A percentile compares a stretch with the other conserved stretches of the same genome.
These are phyloP conservation scores for Metschnikowia proteae DNA, from an alignment of 805 yeast genomes.

Conservation along the genomic window DNA sequence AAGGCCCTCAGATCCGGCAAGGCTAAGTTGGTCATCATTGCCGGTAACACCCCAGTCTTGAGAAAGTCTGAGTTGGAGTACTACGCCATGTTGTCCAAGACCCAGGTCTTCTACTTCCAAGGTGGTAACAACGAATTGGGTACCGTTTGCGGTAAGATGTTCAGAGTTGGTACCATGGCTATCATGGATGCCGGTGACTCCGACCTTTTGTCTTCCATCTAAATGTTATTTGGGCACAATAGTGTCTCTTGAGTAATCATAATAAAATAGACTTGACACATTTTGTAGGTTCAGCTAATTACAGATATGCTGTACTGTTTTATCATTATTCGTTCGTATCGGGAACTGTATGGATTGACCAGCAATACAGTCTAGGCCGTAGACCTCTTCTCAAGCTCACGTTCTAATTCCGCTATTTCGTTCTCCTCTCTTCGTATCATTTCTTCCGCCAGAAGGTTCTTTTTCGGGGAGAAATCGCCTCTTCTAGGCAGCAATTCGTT, in stretches of 20 bases:
- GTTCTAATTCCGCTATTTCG: conserved; percentile 43
- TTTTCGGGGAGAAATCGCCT: conserved; percentile 7
- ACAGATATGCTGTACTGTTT: neutral
- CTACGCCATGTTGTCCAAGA: conserved; percentile 99
- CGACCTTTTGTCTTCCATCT: conserved; percentile 80
- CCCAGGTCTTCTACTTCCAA: conserved; percentile 96
- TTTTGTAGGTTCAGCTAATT: neutral
- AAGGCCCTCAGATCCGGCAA: conserved; percentile 98
- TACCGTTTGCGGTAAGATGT: conserved; percentile 99
- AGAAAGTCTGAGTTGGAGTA: conserved; percentile 99
- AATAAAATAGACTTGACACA: conserved; percentile 1
- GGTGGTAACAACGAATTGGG: conserved; percentile 99
- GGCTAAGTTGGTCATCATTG: conserved; percentile 96
- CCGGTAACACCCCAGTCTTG: conserved; percentile 99
- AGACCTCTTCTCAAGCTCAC: conserved; percentile 22
- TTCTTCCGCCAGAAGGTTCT: conserved; percentile 30
- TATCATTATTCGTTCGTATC: neutral
- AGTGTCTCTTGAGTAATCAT: neutral
- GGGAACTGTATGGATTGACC: conserved; percentile 1
- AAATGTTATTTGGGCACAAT: conserved; percentile 5
- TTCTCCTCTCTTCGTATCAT: conserved; percentile 43
- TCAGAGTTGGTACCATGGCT: conserved; percentile 98
- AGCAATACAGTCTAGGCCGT: neutral
- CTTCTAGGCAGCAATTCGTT: conserved; percentile 22
- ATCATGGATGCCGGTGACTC: conserved; percentile 99